Percentiles rank a stretch among this genome's conserved stretches.
Evolutionary conservation across 1,284 basidiomycete genomes (phyloP).

Genomic region (Cryptococcus floricola): DNA sequence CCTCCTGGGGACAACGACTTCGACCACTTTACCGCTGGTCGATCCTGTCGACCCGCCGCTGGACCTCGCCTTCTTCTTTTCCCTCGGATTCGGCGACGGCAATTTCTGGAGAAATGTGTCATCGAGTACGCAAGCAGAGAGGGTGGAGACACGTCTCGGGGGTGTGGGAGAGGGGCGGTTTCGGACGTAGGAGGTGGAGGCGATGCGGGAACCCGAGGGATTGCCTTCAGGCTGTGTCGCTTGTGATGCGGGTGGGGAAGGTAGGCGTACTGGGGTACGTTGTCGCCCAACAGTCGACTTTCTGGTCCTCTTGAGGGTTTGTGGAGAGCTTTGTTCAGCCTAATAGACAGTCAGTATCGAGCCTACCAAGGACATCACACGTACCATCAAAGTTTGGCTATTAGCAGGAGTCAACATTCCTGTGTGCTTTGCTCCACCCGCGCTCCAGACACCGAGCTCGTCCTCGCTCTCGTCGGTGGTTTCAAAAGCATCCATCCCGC

Average conservation of each 20-base stretch:
- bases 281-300: neutral
- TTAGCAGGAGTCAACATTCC: conserved; percentile 33
- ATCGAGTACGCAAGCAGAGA: conserved; percentile 2
- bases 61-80: conserved; percentile 27
- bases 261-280: conserved; percentile 16
- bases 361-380: neutral
- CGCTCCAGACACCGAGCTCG: conserved; percentile 3
- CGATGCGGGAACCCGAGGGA: neutral
- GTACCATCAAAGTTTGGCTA: conserved; percentile 17
- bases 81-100: conserved; percentile 30
- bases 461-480: conserved; percentile 17
- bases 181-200: conserved; percentile 14
- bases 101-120: conserved; percentile 3
- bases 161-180: conserved; percentile 27
- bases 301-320: conserved; percentile 21
- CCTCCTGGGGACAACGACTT: conserved; percentile 14
- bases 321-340: neutral
- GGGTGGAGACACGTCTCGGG: conserved; percentile 15
- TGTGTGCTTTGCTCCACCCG: neutral
- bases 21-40: neutral
- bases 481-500: conserved; percentile 1
- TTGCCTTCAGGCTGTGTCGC: neutral
- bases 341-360: neutral
- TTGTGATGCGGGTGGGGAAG: conserved; percentile 31
- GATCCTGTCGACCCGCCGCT: neutral